A percentile compares a stretch with the other conserved stretches of the same genome.
Conservation (phyloP, 805 yeast genomes). For the Priceomyces fermenticarens region DNA sequence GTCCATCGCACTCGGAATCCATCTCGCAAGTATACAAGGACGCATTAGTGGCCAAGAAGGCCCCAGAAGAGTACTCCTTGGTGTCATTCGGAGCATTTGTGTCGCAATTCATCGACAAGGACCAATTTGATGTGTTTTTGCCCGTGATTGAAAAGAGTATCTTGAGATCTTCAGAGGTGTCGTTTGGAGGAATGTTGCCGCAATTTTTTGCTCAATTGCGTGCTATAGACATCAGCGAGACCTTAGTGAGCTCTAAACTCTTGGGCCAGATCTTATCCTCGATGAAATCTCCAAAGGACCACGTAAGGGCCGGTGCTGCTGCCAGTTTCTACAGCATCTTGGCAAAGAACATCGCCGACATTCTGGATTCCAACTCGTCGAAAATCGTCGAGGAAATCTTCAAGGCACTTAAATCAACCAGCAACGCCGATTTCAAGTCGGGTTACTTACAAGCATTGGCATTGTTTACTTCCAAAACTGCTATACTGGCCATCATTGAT, state of each 20-base stretch:
- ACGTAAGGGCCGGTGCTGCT: constrained; percentile 52
- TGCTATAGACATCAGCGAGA: constrained; percentile 39
- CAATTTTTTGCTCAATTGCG: constrained; percentile 36
- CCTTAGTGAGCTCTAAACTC: constrained; percentile 34
- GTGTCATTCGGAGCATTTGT: constrained; percentile 44
- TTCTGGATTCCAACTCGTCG: constrained; percentile 18
- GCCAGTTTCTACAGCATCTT: constrained; percentile 18
- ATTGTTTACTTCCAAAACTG: constrained; percentile 20
- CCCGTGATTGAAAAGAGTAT: constrained; percentile 73
- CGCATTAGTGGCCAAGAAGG: constrained; percentile 44
- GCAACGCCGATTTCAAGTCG: constrained; percentile 64
- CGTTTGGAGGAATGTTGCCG: constrained; percentile 55
- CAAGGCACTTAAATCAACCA: constrained; percentile 52
- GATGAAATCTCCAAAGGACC: constrained; percentile 68
- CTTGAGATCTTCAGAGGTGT: constrained; percentile 73
- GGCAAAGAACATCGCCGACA: constrained; percentile 13
- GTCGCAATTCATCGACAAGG: constrained; percentile 34
- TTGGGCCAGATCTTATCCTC: constrained; percentile 24
- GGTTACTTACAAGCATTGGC: constrained; percentile 46
- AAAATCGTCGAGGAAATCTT: constrained; percentile 51
- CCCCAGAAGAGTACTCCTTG: constrained; percentile 35
- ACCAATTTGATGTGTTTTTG: constrained; percentile 39
- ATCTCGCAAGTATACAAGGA: constrained; percentile 28
- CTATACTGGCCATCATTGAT: constrained; percentile 38
- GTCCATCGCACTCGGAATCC: constrained; percentile 2